Base-by-base conservation (phyloP, 2,329 filamentous ascomycete species). In the Diaporthe nobilis region DNA sequence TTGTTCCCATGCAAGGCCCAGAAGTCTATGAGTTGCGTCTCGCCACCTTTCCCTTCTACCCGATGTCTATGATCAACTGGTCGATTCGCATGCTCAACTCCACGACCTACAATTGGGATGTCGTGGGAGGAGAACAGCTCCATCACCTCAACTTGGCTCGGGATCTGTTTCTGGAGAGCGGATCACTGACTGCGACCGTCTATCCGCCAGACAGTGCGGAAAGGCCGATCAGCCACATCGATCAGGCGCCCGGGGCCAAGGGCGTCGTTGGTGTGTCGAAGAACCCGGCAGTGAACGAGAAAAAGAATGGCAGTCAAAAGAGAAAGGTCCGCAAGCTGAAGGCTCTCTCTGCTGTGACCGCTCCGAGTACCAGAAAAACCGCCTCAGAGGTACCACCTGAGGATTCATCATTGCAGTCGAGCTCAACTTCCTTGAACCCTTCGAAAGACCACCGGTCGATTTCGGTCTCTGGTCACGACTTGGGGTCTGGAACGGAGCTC, bases 1-100 rank as follows among this genome's bases (percentile, higher is more conserved):
- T 76, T 10, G 76, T 77, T 17, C 55, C 71, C 25, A 68, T 58
- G 37, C 74, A 76, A n/a, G 76, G 44, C 37, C 63, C 71, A 34
- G 15, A 63, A 25, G 67, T 63, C 65, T 77, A 77, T 25, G 76
- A 77, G 44, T 51, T 77, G 39, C 74, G 71, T 53, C 31, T 76
- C 12, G 74, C 74, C 22, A 15, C 65, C 42, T 77, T 76, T 39
- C 76, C 76, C 0, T 77, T 77, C 60, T 77, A 77, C 61, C 76
- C 74, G 22, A 70, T 77, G 57, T 15, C 37, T 10, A 65, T 77
- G 61, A 77, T 67, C 31, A 42, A 61, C 51, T 77, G 76, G 76
- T 71, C 70, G 28, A 61, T 76, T 37, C 53, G 53, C 44, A 55
- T 39, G 55, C 58, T 77, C 57, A 76, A 76, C 71, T 37, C 57